phyloP scores from a whole-genome alignment of 129 eudicot species.

The Kitagawia praeruptora region DNA sequence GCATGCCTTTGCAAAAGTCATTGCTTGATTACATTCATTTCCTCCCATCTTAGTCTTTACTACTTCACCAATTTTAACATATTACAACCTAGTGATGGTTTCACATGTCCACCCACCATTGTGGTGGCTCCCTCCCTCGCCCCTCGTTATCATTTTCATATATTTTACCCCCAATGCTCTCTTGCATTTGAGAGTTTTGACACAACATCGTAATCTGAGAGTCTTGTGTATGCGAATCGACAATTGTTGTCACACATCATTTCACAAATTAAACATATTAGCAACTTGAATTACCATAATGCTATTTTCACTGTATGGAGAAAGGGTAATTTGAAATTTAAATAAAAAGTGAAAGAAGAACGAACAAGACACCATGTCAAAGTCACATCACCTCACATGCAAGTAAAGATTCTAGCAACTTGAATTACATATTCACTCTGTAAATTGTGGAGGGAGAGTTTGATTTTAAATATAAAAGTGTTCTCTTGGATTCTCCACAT shows the following conservation, averaged over 20 bases:
- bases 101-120: slow-evolving; percentile 38
- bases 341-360: neutral
- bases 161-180: neutral
- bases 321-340: neutral
- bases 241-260: too few relatives aligned
- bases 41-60: slow-evolving; percentile 5
- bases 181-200: neutral
- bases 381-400: slow-evolving; percentile 8
- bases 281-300: neutral
- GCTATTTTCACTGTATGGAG: neutral
- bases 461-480: slow-evolving; percentile 12
- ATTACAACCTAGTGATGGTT: slow-evolving; percentile 15
- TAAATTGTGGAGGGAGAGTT: neutral
- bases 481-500: slow-evolving; percentile 23
- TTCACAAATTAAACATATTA: neutral
- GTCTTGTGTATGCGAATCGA: neutral
- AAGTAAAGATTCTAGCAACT: neutral
- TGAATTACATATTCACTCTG: neutral
- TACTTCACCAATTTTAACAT: slow-evolving; percentile 4
- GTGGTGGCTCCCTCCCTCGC: slow-evolving; percentile 34
- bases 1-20: slow-evolving; percentile 15
- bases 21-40: slow-evolving; percentile 13
- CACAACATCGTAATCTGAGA: neutral
- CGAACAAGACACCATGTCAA: neutral
- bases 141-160: slow-evolving; percentile 14